These are phyloP conservation scores for Circinella minor DNA, from an alignment of 371 early-diverging fungal species.

Conservation along the genomic window DNA sequence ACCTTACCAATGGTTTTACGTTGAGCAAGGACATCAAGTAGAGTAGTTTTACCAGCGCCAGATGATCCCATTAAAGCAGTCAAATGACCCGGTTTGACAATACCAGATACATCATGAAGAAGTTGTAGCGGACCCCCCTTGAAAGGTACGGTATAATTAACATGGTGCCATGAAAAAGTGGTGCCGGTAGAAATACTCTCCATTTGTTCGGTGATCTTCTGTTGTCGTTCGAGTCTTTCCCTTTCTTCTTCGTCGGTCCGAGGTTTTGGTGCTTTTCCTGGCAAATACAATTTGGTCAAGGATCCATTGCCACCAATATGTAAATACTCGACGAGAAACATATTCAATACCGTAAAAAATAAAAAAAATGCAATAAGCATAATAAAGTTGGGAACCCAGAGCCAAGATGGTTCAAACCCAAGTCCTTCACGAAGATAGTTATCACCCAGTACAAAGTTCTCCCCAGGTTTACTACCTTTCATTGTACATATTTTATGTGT, in stretches of 20 bases:
- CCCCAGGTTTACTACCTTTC: slow-evolving; percentile 54
- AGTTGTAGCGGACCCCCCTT: slow-evolving; percentile 52
- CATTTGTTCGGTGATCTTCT: slow-evolving; percentile 28
- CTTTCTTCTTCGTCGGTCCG: slow-evolving; percentile 29
- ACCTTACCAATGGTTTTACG: slow-evolving; percentile 78
- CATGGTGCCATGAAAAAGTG: slow-evolving; percentile 55
- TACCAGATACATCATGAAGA: slow-evolving; percentile 51
- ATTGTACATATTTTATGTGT: slow-evolving; percentile 59
- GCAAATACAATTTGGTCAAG: slow-evolving; percentile 51
- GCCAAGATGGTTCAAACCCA: slow-evolving; percentile 37
- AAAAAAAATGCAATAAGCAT: slow-evolving; percentile 48
- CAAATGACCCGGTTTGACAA: slow-evolving; percentile 70
- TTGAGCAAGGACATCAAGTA: slow-evolving; percentile 78
- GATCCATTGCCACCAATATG: slow-evolving; percentile 45
- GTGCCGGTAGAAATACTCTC: slow-evolving; percentile 42
- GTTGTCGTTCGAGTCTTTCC: slow-evolving; percentile 29
- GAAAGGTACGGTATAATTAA: slow-evolving; percentile 56
- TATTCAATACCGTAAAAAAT: slow-evolving; percentile 41
- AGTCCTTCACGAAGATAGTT: slow-evolving; percentile 51
- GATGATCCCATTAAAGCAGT: slow-evolving; percentile 84
- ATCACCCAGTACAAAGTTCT: slow-evolving; percentile 50
- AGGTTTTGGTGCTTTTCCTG: slow-evolving; percentile 28
- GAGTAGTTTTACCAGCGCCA: slow-evolving; percentile 88
- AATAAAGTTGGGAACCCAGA: slow-evolving; percentile 59
- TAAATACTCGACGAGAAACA: slow-evolving; percentile 44